These are phyloP conservation scores for Pythium utonaiense DNA, from an alignment of 352 stramenopile genomes.

Conservation along the genomic window DNA sequence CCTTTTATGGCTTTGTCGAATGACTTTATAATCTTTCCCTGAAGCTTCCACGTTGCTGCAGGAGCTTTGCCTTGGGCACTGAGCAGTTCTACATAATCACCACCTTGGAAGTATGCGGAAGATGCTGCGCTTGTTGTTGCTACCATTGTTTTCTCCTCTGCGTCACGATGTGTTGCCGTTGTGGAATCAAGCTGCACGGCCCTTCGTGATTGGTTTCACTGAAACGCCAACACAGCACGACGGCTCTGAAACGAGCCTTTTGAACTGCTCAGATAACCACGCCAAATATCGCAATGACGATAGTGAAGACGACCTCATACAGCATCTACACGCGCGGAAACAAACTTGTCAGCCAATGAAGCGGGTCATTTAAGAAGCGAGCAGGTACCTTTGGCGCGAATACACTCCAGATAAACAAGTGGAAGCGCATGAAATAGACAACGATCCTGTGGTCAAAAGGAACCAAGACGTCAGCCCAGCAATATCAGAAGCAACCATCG, in stretches of 20 bases:
- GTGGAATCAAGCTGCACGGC: neutral
- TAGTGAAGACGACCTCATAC: slow-evolving; percentile 63
- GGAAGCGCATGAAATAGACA: slow-evolving; percentile 87
- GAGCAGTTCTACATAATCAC: slow-evolving; percentile 79
- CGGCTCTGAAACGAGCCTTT: neutral
- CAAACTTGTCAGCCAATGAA: neutral
- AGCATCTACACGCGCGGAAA: slow-evolving; percentile 45
- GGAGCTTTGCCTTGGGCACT: slow-evolving; percentile 74
- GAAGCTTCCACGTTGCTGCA: slow-evolving; percentile 59
- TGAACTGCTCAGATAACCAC: neutral
- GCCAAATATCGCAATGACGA: slow-evolving; percentile 22
- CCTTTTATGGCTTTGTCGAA: slow-evolving; percentile 82
- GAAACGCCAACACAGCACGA: neutral
- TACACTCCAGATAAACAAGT: slow-evolving; percentile 91
- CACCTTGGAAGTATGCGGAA: slow-evolving; percentile 68
- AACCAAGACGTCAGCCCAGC: neutral
- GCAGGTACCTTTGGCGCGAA: slow-evolving; percentile 82
- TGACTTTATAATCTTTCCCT: slow-evolving; percentile 72
- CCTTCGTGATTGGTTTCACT: slow-evolving; percentile 1
- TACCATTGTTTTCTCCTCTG: slow-evolving; percentile 4
- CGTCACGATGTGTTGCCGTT: neutral
- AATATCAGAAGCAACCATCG: no score
- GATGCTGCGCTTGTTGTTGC: neutral
- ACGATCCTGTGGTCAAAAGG: slow-evolving; percentile 41
- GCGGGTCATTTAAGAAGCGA: no score